Percentiles rank a stretch among this genome's conserved stretches.
Conservation (phyloP, 345 rosid species). For the Mallotus nudiflorus region DNA sequence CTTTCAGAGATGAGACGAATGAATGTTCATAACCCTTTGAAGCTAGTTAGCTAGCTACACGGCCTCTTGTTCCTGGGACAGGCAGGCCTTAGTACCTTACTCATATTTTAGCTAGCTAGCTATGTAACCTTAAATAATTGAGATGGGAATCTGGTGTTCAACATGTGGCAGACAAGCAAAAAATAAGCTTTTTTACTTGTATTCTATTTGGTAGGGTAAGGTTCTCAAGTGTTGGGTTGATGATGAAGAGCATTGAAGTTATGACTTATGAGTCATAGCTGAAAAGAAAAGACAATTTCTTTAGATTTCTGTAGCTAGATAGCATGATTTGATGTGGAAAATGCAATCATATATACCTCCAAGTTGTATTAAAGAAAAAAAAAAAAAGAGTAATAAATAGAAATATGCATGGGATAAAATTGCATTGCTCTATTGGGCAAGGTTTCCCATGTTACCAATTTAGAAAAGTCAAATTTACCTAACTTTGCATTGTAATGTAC, state of each 20-base stretch:
- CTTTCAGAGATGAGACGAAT: background rate
- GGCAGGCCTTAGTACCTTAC: background rate
- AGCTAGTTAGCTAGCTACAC: too few species aligned
- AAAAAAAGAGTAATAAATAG: too few species aligned
- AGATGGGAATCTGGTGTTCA: constrained; percentile 26
- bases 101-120: too few species aligned
- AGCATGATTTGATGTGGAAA: constrained; percentile 5
- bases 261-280: background rate
- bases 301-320: background rate
- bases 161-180: constrained; percentile 31
- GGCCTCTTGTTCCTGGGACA: too few species aligned
- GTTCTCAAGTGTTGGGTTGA: constrained; percentile 1
- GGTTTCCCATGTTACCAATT: background rate
- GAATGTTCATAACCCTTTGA: constrained; percentile 12
- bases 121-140: constrained; percentile 17
- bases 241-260: background rate
- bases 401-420: background rate
- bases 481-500: too few species aligned
- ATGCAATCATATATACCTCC: background rate
- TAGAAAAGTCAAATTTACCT: too few species aligned
- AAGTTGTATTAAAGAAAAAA: background rate
- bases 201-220: background rate
- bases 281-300: background rate
- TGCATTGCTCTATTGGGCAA: background rate
- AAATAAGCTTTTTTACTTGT: background rate